Conservation (phyloP, 805 yeast genomes). For the Scheffersomyces ergatensis region DNA sequence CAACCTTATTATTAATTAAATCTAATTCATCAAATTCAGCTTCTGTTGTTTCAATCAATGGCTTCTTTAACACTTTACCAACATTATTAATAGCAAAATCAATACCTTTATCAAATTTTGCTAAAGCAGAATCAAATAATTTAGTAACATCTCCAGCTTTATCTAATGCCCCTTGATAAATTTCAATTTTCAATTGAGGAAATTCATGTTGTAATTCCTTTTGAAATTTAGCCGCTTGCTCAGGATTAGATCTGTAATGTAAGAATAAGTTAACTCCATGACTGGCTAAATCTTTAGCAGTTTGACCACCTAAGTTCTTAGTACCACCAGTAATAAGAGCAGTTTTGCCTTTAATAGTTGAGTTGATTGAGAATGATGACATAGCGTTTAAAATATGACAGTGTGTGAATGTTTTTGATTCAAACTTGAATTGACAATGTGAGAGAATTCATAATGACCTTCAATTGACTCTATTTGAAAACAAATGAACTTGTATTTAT, state of each 20-base stretch:
- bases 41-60: conserved; percentile 49
- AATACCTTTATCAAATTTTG: conserved; percentile 44
- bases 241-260: conserved; percentile 52
- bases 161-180: conserved; percentile 42
- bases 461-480: too few relatives aligned
- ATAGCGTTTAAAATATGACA: too few relatives aligned
- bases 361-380: background rate
- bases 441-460: too few relatives aligned
- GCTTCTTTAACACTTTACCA: conserved; percentile 66
- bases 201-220: conserved; percentile 30
- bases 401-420: too few relatives aligned
- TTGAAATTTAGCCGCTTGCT: conserved; percentile 34
- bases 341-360: conserved; percentile 37
- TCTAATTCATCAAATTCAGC: conserved; percentile 57
- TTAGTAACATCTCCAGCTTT: conserved; percentile 39
- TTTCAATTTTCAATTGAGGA: conserved; percentile 37
- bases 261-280: conserved; percentile 53
- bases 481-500: too few relatives aligned
- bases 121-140: conserved; percentile 45
- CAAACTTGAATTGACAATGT: too few relatives aligned
- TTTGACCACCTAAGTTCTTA: conserved; percentile 57
- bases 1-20: conserved; percentile 53
- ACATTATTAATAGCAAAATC: conserved; percentile 69
- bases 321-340: conserved; percentile 61
- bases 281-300: conserved; percentile 53